Conservation (phyloP, 768 basidiomycete species). For the Naematelia aurantialba region DNA sequence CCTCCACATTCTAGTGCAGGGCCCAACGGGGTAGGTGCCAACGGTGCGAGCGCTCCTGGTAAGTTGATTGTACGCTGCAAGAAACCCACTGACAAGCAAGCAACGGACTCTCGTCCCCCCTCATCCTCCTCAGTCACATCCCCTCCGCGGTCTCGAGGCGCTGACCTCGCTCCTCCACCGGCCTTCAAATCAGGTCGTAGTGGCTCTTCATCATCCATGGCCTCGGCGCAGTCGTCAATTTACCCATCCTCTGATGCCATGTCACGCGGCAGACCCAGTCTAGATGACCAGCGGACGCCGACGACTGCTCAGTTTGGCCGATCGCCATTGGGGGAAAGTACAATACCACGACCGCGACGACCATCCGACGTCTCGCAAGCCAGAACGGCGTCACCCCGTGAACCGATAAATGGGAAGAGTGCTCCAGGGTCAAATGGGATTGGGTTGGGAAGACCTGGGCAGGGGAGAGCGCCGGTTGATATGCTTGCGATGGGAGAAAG, state of each 20-base stretch:
- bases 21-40: too few relatives aligned
- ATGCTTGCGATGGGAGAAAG: not conserved
- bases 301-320: slow-evolving; percentile 11
- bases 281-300: slow-evolving; percentile 27
- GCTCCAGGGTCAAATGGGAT: slow-evolving; percentile 2
- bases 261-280: slow-evolving; percentile 14
- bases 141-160: slow-evolving; percentile 12
- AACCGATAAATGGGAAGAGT: not conserved
- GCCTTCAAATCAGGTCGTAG: slow-evolving; percentile 19
- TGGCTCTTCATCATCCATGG: slow-evolving; percentile 37
- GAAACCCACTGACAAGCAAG: not conserved
- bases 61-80: not conserved
- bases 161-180: slow-evolving; percentile 29
- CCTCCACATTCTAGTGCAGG: slow-evolving; percentile 10
- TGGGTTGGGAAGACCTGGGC: slow-evolving; percentile 7
- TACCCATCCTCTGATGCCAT: slow-evolving; percentile 18
- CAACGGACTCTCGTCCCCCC: slow-evolving; percentile 10
- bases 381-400: slow-evolving; percentile 11
- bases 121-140: slow-evolving; percentile 17
- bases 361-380: slow-evolving; percentile 2
- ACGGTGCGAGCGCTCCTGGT: too few relatives aligned
- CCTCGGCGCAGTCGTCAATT: slow-evolving; percentile 18
- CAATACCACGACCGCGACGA: slow-evolving; percentile 8
- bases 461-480: not conserved
- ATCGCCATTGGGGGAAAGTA: slow-evolving; percentile 24